These are phyloP conservation scores for Leishmania amazonensis DNA, from an alignment of 208 protist species.

Conservation along the genomic window DNA sequence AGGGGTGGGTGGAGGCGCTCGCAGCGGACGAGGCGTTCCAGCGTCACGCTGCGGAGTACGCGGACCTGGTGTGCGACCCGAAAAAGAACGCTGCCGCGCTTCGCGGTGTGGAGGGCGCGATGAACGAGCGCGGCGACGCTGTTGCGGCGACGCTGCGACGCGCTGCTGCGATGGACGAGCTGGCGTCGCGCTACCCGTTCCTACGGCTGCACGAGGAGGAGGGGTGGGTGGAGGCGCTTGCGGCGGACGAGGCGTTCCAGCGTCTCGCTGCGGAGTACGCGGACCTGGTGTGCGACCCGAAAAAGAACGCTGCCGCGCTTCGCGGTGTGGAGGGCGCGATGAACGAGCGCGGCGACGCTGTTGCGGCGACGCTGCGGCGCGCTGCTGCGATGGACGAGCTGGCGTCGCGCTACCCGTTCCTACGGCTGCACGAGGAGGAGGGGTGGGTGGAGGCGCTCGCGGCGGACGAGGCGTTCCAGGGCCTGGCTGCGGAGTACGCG, in stretches of 20 bases:
- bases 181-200: not conserved
- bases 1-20: not conserved
- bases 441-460: not conserved
- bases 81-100: not conserved
- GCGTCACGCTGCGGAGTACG: not conserved
- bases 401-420: not conserved
- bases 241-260: not conserved
- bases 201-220: not conserved
- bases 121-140: not conserved
- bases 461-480: slow-evolving; percentile 2
- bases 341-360: not conserved
- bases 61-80: not conserved
- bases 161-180: not conserved
- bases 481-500: slow-evolving; percentile 7
- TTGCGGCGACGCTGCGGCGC: not conserved
- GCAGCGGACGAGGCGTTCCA: not conserved
- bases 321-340: not conserved
- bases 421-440: not conserved
- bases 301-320: not conserved
- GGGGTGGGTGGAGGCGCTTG: not conserved
- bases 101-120: not conserved
- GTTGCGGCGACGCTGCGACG: not conserved
- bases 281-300: not conserved
- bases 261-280: not conserved
- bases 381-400: not conserved